Evolutionary conservation across 192 early-diverging fungal genomes (phyloP).

Genomic region (Entomortierella lignicola): DNA sequence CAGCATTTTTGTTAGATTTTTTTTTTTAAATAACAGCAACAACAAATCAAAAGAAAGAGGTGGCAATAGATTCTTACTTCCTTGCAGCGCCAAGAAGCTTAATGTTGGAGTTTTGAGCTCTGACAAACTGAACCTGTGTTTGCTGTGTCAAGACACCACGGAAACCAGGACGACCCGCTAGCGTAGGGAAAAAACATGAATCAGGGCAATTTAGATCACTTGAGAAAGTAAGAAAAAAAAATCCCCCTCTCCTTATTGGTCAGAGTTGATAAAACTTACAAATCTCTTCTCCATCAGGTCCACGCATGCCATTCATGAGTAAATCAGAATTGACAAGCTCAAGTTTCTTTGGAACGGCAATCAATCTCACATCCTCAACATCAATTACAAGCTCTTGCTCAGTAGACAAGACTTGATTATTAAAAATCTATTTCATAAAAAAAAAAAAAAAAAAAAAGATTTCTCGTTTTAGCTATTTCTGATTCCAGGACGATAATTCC

Average conservation of each 20-base stretch:
- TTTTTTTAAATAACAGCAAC: no score
- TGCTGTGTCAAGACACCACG: constrained; percentile 83
- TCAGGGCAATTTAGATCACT: neutral
- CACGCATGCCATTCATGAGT: constrained; percentile 56
- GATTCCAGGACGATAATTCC: no score
- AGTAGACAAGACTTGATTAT: constrained; percentile 83
- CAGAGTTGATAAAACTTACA: no score
- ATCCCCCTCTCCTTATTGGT: no score
- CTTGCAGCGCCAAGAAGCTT: constrained; percentile 73
- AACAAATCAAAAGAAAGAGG: constrained; percentile 14
- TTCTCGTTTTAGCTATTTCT: no score
- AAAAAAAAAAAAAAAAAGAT: neutral
- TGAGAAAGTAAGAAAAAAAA: neutral
- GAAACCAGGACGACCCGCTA: constrained; percentile 9
- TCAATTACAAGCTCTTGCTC: constrained; percentile 88
- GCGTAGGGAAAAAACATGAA: neutral
- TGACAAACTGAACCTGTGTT: constrained; percentile 76
- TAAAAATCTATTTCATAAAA: constrained; percentile 62
- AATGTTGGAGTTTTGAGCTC: constrained; percentile 78
- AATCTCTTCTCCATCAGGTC: constrained; percentile 24
- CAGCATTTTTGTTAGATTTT: no score
- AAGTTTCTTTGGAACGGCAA: constrained; percentile 49
- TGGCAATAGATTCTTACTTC: constrained; percentile 49
- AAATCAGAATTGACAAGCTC: constrained; percentile 68
- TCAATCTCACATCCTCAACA: constrained; percentile 79